Evolutionary conservation across 164 flowering plant genomes (phyloP).

Genomic region (Dillenia suffruticosa): DNA sequence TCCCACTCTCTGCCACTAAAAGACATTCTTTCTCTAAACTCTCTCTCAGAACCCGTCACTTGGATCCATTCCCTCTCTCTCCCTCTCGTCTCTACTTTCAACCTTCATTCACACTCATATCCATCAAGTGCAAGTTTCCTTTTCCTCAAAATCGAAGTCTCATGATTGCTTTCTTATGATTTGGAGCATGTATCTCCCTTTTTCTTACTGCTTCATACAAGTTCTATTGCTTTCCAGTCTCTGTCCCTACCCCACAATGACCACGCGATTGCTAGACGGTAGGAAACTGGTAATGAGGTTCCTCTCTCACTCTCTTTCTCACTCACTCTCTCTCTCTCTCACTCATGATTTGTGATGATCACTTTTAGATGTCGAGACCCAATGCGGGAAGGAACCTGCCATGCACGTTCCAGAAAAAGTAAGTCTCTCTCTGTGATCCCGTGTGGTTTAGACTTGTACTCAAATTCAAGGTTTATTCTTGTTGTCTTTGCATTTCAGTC

Average conservation of each 20-base stretch:
- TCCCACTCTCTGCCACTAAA: slow-evolving; percentile 5
- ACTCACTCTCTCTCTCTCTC: not conserved
- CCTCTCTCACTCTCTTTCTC: slow-evolving; percentile 4
- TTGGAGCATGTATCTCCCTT: not conserved
- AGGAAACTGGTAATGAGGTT: too few relatives aligned
- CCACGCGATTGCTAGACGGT: slow-evolving; percentile 10
- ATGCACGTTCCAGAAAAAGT: not conserved
- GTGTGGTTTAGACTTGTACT: not conserved
- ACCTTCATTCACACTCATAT: too few relatives aligned
- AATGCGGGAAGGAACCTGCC: not conserved
- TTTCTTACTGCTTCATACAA: not conserved
- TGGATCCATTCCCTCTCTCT: not conserved
- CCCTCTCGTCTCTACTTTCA: too few relatives aligned
- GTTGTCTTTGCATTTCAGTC: not conserved
- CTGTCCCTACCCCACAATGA: slow-evolving; percentile 4
- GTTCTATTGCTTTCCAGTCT: slow-evolving; percentile 6
- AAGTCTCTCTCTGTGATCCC: not conserved
- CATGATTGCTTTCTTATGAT: too few relatives aligned
- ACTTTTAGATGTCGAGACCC: slow-evolving; percentile 1
- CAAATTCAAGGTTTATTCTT: not conserved
- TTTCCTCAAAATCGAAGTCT: too few relatives aligned
- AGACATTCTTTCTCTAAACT: not conserved
- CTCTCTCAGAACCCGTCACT: not conserved
- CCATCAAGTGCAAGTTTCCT: too few relatives aligned
- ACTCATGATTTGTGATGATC: not conserved